Evolutionary conservation across 257 asterid species (phyloP), one percentile per base, ranked within the genome.

Genomic region (Solanum chiquidenum): DNA sequence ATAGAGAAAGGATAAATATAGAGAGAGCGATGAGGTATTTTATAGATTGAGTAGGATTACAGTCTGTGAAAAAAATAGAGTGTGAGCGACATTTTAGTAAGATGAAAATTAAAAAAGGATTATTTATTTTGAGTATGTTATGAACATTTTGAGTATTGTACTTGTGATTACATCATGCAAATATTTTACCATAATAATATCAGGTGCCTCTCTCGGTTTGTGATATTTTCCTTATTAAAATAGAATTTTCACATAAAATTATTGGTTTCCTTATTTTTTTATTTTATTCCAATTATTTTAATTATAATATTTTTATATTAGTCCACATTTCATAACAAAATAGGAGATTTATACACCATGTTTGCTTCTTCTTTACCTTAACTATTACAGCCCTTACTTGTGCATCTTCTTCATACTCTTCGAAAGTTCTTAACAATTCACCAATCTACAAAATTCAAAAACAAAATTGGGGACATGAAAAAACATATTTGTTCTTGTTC

Each of bases 311-410:
- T 46, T 46, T 46, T 46, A 46, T 46, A 46, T 46, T 46, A 46
- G 18, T 46, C 6, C 58, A 7, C 18, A 49, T 49, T 49, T 49
- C 58, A 49, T 14, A 49, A 49, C 20, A 49, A 49, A 49, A 49
- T 49, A 49, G 58, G 58, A 20, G 58, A 49, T 49, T 49, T 49
- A 49, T 49, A 49, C 7, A 42, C 49, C 16, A 44, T 44, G 16
- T 42, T 42, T 77, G 62, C 58, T n/a, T 77, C 31, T 77, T 40
- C 12, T 35, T 64, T 87, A 87, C 89, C 89, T 87, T 87, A 9
- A 87, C 37, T 3, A 79, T 73, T 38, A 79, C 86, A 40, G 69
- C 52, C 34, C 29, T 79, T 55, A 87, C 64, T 87, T 77, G 42
- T 10, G 82, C 69, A 40, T 79, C 86, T 27, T 58, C 20, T 49